Evolutionary conservation across 2,329 filamentous ascomycete genomes (phyloP).

Genomic region (Zasmidium angulare): DNA sequence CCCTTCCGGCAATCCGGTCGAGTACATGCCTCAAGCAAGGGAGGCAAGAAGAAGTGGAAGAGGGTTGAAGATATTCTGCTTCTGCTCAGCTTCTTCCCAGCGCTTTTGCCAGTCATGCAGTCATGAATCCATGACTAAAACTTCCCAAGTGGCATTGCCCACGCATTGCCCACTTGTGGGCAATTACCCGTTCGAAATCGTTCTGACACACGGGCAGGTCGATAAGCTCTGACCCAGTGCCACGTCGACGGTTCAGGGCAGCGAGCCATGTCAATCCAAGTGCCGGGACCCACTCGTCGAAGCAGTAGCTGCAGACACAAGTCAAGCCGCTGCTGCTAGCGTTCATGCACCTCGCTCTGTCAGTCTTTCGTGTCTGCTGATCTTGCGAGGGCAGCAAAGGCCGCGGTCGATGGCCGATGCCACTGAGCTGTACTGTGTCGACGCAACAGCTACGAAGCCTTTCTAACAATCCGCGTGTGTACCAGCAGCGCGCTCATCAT

Average conservation of each 20-base stretch:
- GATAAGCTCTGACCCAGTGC: constrained; percentile 6
- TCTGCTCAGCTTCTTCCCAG: no score
- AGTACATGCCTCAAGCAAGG: no score
- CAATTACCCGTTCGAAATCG: not conserved
- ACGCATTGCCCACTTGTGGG: not conserved
- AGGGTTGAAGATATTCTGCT: not conserved
- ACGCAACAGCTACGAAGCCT: not conserved
- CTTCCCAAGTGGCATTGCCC: not conserved
- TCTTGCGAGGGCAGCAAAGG: not conserved
- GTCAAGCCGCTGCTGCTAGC: not conserved
- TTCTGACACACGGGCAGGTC: not conserved
- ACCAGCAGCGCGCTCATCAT: no score
- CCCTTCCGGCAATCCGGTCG: not conserved
- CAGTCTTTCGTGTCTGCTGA: not conserved
- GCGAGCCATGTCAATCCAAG: not conserved
- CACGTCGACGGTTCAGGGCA: constrained; percentile 7
- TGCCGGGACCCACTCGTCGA: constrained; percentile 4
- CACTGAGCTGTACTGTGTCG: not conserved
- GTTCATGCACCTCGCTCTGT: constrained; percentile 6
- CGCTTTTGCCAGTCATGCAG: not conserved
- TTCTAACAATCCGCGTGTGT: no score
- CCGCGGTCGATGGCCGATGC: not conserved
- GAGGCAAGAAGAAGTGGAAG: not conserved
- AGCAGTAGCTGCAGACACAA: constrained; percentile 1
- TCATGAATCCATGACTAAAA: not conserved